Evolutionary conservation across 2,329 filamentous ascomycete genomes (phyloP).

Genomic region (Alternaria ethzedia): DNA sequence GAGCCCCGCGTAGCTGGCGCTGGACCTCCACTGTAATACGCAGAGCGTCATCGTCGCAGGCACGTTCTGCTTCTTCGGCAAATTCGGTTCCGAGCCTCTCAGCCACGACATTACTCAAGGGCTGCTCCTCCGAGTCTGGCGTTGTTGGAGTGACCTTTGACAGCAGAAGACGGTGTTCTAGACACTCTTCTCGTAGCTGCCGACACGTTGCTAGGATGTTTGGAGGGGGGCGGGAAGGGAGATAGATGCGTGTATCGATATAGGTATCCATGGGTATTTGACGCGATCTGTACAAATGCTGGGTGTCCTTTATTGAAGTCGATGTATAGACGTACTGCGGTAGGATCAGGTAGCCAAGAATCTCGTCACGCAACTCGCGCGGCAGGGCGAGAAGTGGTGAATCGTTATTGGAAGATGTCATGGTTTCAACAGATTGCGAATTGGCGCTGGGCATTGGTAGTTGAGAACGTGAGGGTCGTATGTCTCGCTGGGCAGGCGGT

Average conservation of each 20-base stretch:
- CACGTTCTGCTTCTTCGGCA: conserved; percentile 30
- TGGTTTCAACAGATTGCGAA: neutral
- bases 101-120: conserved; percentile 14
- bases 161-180: conserved; percentile 26
- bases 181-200: conserved; percentile 35
- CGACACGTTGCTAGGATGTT: conserved; percentile 33
- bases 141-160: neutral
- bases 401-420: neutral
- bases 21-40: conserved; percentile 37
- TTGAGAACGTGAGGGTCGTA: neutral
- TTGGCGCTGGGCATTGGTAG: neutral
- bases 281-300: conserved; percentile 11
- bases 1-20: conserved; percentile 15
- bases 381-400: conserved; percentile 28
- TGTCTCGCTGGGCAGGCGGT: neutral
- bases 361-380: conserved; percentile 37
- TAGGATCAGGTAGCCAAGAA: conserved; percentile 27
- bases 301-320: conserved; percentile 15
- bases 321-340: conserved; percentile 34
- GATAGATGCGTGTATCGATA: conserved; percentile 37
- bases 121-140: neutral
- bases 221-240: conserved; percentile 27
- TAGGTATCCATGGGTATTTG: conserved; percentile 15
- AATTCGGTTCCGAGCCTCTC: conserved; percentile 17
- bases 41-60: conserved; percentile 23